Base-by-base conservation (phyloP, 345 rosid species). In the Eucalyptus lansdowneana region DNA sequence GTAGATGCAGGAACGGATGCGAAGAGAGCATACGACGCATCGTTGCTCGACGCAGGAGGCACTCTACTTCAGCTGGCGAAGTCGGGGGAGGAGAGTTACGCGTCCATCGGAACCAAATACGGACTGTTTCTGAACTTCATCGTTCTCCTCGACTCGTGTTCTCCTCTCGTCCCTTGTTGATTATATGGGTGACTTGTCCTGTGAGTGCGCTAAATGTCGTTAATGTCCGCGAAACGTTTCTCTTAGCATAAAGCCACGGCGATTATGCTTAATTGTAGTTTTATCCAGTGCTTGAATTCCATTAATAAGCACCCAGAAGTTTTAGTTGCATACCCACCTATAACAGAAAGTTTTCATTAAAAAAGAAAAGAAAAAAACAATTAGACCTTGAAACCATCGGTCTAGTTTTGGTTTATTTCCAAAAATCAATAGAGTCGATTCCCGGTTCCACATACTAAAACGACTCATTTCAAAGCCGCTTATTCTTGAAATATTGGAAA, bases 31-130 rank as follows among this genome's bases (percentile, higher is more conserved):
- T 95, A 93, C 89, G 97, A 94, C 90, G 98, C 93, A 42, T 90
- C 94, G 88, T 89, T 95, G 91, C 90, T 97, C 94, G 98, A 97
- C 88, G 98, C 97, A 42, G 99, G 97, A 54, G 99, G 98, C 37
- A 96, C 98, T 44, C 98, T 97, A 88, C 89, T 96, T 93, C 99
- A 95, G 80, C 87, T 96, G 90, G 54, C 95, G 14, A 91, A 92
- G 44, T 98, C 99, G 27, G 97, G 96, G 7, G 95, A 93, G 88
- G 94, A 97, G 88, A 94, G 94, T 67, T 95, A 95, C 86, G 93
- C 96, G 83, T 92, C 97, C 50, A 92, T 96, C 85, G 98, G 96
- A 50, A 92, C 88, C 45, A 95, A 94, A 94, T 95, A 94, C 60
- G 97, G 90, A 53, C 58, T 19, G 91, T 94, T 89, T 24, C 34